Base-by-base conservation (phyloP, 108 stramenopile species). In the Nitzschia sp. region DNA sequence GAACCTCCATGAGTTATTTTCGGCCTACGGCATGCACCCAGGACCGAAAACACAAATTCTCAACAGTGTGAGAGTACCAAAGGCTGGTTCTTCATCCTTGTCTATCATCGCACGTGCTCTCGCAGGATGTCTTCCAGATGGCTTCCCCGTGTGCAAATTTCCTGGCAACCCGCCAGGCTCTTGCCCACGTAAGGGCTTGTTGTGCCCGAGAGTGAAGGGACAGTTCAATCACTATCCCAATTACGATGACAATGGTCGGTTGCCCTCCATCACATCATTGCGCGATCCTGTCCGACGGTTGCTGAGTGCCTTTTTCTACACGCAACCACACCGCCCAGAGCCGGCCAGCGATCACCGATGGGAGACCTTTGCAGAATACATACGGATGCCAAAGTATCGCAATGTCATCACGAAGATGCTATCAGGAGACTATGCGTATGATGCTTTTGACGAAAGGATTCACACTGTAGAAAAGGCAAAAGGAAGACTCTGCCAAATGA, bases 381-480 rank as follows among this genome's bases (percentile, higher is more conserved):
- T 69, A 38, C 9, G 13, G 18, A 59, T n/a, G 28, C 66, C 66
- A 57, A 59, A 8, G 55, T 69, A 57, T 54, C 71, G 61, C n/a
- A 71, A 64, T 54, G 62, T 62, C 62, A 34, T 71, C 19, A 54
- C 62, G 24, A 71, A 71, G 31, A 71, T 71, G 61, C 61, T 71
- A 27, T 27, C 17, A 11, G 71, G 71, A 25, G 5, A 3, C 24
- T 71, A 53, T 53, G 23, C 71, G 19, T 63, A 64, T 31, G 48
- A 63, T 31, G 6, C 2, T 21, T 53, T 53, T 53, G 48, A 53
- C n/a, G 38, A 27, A 42, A 24, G 9, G 32, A 57, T 54, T n/a
- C 64, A 66, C 55, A 73, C 65, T 18, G 65, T 73, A 34, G 33
- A 29, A 58, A 66, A 30, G 26, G 53, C 72, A 21, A 66, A 73